These are phyloP conservation scores for Hymenoscyphus repandus DNA, from an alignment of 2,329 filamentous ascomycete species.

Conservation along the genomic window DNA sequence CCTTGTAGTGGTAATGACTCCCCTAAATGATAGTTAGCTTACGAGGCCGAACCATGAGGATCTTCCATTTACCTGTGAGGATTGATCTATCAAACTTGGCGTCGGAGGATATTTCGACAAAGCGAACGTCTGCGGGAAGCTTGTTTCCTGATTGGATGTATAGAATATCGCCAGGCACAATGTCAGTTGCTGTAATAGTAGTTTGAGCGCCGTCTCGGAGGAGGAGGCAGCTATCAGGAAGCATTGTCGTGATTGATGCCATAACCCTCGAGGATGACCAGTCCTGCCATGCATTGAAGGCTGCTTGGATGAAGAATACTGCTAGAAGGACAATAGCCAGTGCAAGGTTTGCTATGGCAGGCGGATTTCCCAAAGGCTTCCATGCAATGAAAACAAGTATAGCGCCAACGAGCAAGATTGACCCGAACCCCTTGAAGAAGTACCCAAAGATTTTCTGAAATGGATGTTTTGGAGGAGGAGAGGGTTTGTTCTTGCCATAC, in stretches of 20 bases:
- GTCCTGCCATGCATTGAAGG: constrained; percentile 67
- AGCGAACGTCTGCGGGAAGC: constrained; percentile 67
- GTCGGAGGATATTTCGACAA: constrained; percentile 63
- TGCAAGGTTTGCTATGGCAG: constrained; percentile 63
- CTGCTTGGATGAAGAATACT: constrained; percentile 65
- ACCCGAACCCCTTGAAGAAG: constrained; percentile 73
- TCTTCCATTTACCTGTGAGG: constrained; percentile 49
- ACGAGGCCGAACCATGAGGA: not conserved
- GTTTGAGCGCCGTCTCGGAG: constrained; percentile 52
- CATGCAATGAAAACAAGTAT: constrained; percentile 73
- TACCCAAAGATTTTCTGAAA: constrained; percentile 58
- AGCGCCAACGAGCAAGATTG: constrained; percentile 61
- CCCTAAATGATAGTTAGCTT: constrained; percentile 34
- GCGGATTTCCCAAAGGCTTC: constrained; percentile 70
- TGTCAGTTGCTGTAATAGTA: constrained; percentile 47
- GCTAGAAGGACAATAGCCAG: constrained; percentile 67
- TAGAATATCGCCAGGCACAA: constrained; percentile 69
- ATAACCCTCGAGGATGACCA: constrained; percentile 74
- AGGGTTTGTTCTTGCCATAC: constrained; percentile 63
- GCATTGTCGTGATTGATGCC: constrained; percentile 74
- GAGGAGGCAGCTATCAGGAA: constrained; percentile 67
- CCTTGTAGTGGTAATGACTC: constrained; percentile 62
- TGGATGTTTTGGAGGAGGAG: constrained; percentile 57
- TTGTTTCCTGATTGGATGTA: constrained; percentile 67
- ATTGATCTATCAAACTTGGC: constrained; percentile 69